Conservation (phyloP, 306 rosid species). For the cucumber (Cucumis sativus) region Cucumber_9930_V3 NC_026656.2:1445501-1446000, state of each 20-base stretch:
- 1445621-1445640: no score
- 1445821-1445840: conserved; percentile 74
- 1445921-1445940: conserved; percentile 29
- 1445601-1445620: no score
- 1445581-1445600: no score
- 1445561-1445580: no score
- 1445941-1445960: conserved; percentile 12
- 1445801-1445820: conserved; percentile 86
- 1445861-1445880: conserved; percentile 85
- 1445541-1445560: no score
- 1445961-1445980: background rate
- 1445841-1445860: conserved; percentile 49
- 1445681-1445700: background rate
- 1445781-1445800: background rate
- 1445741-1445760: background rate
- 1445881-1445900: conserved; percentile 73
- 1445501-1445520: no score
- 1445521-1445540: no score
- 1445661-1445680: background rate
- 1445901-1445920: conserved; percentile 89
- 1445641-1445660: no score
- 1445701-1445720: background rate
- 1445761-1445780: background rate
- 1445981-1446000: background rate
- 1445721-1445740: background rate